Evolutionary conservation across 176 grass and related monocot species (phyloP).

Genomic region (Thinopyrum elongatum): DNA sequence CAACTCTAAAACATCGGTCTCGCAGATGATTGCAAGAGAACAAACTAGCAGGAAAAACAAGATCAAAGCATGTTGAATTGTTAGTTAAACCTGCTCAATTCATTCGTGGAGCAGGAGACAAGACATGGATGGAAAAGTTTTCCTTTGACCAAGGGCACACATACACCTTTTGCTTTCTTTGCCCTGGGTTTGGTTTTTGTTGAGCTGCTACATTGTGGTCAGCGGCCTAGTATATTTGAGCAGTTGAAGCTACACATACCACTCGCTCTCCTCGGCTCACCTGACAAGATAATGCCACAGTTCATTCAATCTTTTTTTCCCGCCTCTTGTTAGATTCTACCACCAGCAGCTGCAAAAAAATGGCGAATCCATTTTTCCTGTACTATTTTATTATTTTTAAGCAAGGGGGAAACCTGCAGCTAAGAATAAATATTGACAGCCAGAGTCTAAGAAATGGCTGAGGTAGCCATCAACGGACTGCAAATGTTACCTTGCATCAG

Average conservation of each 20-base stretch:
- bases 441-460: background rate
- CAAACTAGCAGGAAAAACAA: background rate
- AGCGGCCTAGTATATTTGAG: constrained; percentile 32
- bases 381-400: background rate
- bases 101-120: constrained; percentile 24
- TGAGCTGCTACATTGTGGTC: background rate
- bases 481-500: background rate
- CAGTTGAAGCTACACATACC: constrained; percentile 26
- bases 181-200: background rate
- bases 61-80: background rate
- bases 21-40: background rate
- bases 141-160: background rate
- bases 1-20: background rate
- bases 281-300: background rate
- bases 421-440: background rate
- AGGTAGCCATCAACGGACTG: background rate
- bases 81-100: constrained; percentile 24
- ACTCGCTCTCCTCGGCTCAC: background rate
- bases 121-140: background rate
- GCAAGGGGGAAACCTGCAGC: background rate
- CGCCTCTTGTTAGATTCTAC: background rate
- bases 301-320: background rate
- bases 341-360: background rate
- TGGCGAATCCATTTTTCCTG: background rate
- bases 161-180: background rate